phyloP scores from a whole-genome alignment of 352 stramenopile species.

The Globisporangium echinulatum region DNA sequence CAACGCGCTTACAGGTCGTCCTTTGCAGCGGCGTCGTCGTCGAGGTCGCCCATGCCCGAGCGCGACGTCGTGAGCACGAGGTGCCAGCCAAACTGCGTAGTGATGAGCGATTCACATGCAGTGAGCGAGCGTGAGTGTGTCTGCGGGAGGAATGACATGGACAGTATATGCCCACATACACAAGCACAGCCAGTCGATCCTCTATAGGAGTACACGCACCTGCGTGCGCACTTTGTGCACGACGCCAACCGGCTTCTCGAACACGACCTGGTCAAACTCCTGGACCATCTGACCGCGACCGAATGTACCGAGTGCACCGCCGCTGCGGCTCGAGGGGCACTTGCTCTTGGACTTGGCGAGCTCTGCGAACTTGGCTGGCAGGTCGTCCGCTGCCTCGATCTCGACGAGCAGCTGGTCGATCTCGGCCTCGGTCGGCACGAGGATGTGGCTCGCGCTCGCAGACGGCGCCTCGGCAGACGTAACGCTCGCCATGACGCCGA shows the following conservation, averaged over 20 bases:
- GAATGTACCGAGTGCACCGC: conserved; percentile 63
- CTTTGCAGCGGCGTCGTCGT: conserved; percentile 11
- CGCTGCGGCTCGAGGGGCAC: conserved; percentile 56
- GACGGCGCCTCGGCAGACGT: conserved; percentile 19
- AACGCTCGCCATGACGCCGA: conserved; percentile 22
- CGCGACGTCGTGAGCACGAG: conserved; percentile 67
- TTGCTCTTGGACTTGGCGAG: conserved; percentile 61
- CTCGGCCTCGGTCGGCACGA: conserved; percentile 56
- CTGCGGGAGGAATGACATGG: background rate
- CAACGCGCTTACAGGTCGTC: conserved; percentile 5
- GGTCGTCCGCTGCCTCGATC: conserved; percentile 37
- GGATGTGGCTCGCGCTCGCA: conserved; percentile 74
- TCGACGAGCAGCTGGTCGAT: conserved; percentile 44
- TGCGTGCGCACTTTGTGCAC: conserved; percentile 77
- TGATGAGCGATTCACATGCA: background rate
- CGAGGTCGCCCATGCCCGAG: conserved; percentile 32
- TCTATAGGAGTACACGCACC: conserved; percentile 19
- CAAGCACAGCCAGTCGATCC: background rate
- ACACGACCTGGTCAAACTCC: conserved; percentile 76
- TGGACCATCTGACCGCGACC: conserved; percentile 64
- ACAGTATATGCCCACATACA: no score
- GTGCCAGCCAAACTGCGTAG: conserved; percentile 70
- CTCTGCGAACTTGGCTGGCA: conserved; percentile 39
- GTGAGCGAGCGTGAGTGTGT: background rate
- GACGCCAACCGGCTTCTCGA: conserved; percentile 50